Evolutionary conservation across 148 eudicot genomes (phyloP), one percentile per base, ranked within the genome.

Genomic region (Arbutus unedo): DNA sequence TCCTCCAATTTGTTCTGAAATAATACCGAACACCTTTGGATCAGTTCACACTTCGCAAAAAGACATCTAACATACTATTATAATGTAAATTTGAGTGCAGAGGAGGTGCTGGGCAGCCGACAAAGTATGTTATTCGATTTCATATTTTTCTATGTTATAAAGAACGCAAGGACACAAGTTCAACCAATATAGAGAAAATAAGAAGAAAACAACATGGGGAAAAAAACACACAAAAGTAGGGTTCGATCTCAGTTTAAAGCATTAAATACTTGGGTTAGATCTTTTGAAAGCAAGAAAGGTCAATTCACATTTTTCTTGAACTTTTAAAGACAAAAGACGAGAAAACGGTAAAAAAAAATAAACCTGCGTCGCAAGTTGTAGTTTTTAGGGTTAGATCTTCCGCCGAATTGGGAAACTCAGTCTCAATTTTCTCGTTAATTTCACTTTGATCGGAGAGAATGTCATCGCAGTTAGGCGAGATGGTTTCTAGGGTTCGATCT

Each of bases 1-100:
- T 77, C 77, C 89, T 76, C 87, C 92, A 54, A 71, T 75, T 50
- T 80, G 81, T 62, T 88, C 94, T 91, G 89, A 81, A 85, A 80
- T 66, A 54, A 59, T 45, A 75, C 80, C 77, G 70, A 38, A 71
- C n/a, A 8, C 44, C 14, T 53, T 68, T n/a, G 59, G 13, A 68
- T 60, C 79, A 85, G 70, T 68, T 25, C 71, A 50, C 14, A 23
- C 11, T 5, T 59, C 19, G 6, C 9, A 60, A 60, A 60, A 82
- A 10, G 2, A 6, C 23, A 31, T 31, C 38, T 31, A 31, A 31
- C 38, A 31, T 31, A 31, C 38, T 31, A 31, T 31, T 21, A 6
- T n/a, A 51, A 73, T 53, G 68, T 18, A 48, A 25, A 59, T 43
- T 49, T 44, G 64, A 25, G n/a, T 9, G 19, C 41, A 5, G n/a